Percentiles rank a stretch among this genome's conserved stretches.
These are phyloP conservation scores for Penicillium sp. DNA, from an alignment of 2,329 filamentous ascomycete species.

Conservation along the genomic window DNA sequence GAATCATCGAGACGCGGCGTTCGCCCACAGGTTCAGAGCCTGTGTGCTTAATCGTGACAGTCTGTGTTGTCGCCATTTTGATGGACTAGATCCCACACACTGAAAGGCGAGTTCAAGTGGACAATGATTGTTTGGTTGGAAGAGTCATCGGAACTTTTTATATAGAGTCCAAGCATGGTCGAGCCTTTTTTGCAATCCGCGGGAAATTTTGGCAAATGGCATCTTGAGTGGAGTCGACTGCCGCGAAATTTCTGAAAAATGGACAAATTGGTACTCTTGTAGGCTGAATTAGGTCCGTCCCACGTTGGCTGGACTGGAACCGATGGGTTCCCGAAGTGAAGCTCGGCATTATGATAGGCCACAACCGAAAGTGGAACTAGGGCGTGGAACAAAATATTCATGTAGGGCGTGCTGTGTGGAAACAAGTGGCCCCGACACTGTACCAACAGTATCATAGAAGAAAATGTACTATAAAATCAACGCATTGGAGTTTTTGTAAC, in stretches of 20 bases:
- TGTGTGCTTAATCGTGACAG: slow-evolving; percentile 7
- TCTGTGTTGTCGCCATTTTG: slow-evolving; percentile 5
- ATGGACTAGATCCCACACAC: not conserved
- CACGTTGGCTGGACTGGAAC: not conserved
- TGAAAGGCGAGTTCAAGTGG: not conserved
- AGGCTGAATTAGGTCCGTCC: not conserved
- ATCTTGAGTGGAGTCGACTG: slow-evolving; percentile 4
- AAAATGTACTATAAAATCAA: not conserved
- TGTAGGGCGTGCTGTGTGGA: slow-evolving; percentile 4
- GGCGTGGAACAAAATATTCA: not conserved
- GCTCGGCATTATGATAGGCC: slow-evolving; percentile 1
- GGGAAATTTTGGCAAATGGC: slow-evolving; percentile 5
- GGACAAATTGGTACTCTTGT: not conserved
- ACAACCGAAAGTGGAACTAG: not conserved
- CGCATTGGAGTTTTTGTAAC: not conserved
- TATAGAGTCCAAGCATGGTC: not conserved
- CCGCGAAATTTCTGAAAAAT: slow-evolving; percentile 2
- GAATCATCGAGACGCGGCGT: slow-evolving; percentile 1
- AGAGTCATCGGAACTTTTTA: not conserved
- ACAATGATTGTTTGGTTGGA: not conserved
- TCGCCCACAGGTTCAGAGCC: slow-evolving; percentile 4
- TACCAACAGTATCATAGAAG: not conserved
- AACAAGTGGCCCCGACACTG: not conserved
- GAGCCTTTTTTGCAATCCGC: not conserved
- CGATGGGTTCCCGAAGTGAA: not conserved